These are phyloP conservation scores for Cadophora luteo-olivacea DNA, from an alignment of 2,329 filamentous ascomycete species.

Conservation along the genomic window DNA sequence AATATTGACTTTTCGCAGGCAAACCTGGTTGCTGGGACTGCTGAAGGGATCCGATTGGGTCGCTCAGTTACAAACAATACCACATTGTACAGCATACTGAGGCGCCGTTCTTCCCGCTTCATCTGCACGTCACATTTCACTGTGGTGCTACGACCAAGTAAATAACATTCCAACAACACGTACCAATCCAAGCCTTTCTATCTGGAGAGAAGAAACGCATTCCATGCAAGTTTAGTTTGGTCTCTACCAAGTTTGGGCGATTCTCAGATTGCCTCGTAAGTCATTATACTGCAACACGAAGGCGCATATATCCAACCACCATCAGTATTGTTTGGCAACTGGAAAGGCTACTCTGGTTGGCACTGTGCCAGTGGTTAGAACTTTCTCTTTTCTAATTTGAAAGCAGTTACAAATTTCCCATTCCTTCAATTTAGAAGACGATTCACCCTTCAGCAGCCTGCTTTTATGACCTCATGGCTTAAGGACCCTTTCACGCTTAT, in stretches of 20 bases:
- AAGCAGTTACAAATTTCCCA: not conserved
- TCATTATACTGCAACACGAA: not conserved
- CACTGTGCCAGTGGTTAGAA: no score
- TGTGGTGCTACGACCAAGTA: not conserved
- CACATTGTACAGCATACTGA: not conserved
- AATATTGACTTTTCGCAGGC: not conserved
- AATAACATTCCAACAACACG: not conserved
- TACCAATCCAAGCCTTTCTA: not conserved
- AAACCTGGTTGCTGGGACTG: conserved; percentile 14
- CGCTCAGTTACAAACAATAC: not conserved
- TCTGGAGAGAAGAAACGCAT: not conserved
- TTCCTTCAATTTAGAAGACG: not conserved
- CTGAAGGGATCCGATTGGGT: conserved; percentile 5
- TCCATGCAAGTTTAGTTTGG: not conserved
- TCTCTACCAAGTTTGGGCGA: not conserved
- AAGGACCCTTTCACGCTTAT: not conserved
- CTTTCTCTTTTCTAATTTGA: not conserved
- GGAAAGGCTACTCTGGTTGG: not conserved
- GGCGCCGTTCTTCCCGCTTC: not conserved
- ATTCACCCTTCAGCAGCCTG: not conserved
- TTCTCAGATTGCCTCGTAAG: conserved; percentile 6
- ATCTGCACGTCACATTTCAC: not conserved
- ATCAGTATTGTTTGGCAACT: not conserved
- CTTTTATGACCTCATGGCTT: not conserved
- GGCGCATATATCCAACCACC: not conserved